Conservation (phyloP, 2,329 filamentous ascomycete genomes). For the Thielaviopsis euricoi region DNA sequence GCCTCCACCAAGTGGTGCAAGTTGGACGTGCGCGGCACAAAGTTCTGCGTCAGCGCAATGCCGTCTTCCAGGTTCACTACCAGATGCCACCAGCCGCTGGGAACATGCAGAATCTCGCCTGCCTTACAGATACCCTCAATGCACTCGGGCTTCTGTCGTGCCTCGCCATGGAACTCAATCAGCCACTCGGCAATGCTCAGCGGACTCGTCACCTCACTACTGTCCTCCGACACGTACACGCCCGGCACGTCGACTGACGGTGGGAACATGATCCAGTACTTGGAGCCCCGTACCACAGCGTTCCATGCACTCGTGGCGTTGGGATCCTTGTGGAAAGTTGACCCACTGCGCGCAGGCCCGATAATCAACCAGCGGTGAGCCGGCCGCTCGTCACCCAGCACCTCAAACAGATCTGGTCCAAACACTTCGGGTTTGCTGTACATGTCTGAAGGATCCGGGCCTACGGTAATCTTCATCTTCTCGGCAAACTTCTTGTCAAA, state of each 20-base stretch:
- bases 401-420: conserved; percentile 68
- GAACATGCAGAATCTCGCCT: conserved; percentile 83
- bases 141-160: conserved; percentile 58
- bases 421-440: conserved; percentile 80
- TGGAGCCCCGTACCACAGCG: conserved; percentile 71
- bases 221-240: conserved; percentile 76
- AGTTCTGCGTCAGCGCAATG: conserved; percentile 89
- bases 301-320: conserved; percentile 78
- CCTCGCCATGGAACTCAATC: conserved; percentile 72
- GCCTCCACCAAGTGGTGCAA: conserved; percentile 51
- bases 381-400: conserved; percentile 62
- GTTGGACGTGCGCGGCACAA: conserved; percentile 51
- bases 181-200: conserved; percentile 96
- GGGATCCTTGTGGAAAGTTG: conserved; percentile 81
- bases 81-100: conserved; percentile 91
- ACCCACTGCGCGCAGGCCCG: conserved; percentile 72
- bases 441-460: conserved; percentile 29
- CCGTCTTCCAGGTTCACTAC: conserved; percentile 77
- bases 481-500: conserved; percentile 78
- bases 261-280: conserved; percentile 99
- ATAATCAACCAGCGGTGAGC: conserved; percentile 89
- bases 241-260: conserved; percentile 64
- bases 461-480: conserved; percentile 62
- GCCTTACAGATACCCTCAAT: conserved; percentile 68
- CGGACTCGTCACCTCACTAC: conserved; percentile 83